A percentile compares a stretch with the other conserved stretches of the same genome.
Conservation (phyloP, 2,329 filamentous ascomycete species). For the Nannizziopsis arthrosporioides region DNA sequence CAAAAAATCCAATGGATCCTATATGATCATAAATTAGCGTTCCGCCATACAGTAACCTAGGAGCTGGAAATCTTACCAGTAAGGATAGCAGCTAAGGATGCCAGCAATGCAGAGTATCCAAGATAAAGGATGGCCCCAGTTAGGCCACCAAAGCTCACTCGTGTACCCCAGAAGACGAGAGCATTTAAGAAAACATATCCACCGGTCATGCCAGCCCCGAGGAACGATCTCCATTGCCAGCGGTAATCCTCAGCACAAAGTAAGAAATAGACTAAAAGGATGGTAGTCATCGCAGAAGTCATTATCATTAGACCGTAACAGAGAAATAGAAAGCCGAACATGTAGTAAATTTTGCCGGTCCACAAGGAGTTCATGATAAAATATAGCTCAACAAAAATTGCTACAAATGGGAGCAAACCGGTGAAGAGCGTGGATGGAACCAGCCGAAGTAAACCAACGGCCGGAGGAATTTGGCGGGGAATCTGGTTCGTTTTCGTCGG, state of each 20-base stretch:
- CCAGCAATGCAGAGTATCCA: constrained; percentile 81
- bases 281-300: constrained; percentile 81
- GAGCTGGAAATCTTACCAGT: constrained; percentile 56
- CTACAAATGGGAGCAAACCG: constrained; percentile 84
- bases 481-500: constrained; percentile 97
- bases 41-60: background rate
- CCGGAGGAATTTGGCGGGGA: constrained; percentile 83
- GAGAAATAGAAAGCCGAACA: constrained; percentile 98
- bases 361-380: constrained; percentile 99
- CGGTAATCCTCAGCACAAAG: constrained; percentile 95
- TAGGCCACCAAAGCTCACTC: constrained; percentile 71
- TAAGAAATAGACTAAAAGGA: constrained; percentile 91
- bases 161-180: constrained; percentile 79
- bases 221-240: constrained; percentile 96
- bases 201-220: constrained; percentile 80
- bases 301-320: constrained; percentile 97
- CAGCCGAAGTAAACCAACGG: constrained; percentile 69
- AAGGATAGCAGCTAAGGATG: constrained; percentile 83
- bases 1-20: constrained; percentile 93
- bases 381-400: constrained; percentile 96
- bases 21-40: background rate
- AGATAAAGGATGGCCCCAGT: constrained; percentile 84
- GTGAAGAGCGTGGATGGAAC: constrained; percentile 85
- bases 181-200: constrained; percentile 88
- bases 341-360: constrained; percentile 99